Evolutionary conservation across 768 basidiomycete species (phyloP).

Genomic region (Mycena maculata): DNA sequence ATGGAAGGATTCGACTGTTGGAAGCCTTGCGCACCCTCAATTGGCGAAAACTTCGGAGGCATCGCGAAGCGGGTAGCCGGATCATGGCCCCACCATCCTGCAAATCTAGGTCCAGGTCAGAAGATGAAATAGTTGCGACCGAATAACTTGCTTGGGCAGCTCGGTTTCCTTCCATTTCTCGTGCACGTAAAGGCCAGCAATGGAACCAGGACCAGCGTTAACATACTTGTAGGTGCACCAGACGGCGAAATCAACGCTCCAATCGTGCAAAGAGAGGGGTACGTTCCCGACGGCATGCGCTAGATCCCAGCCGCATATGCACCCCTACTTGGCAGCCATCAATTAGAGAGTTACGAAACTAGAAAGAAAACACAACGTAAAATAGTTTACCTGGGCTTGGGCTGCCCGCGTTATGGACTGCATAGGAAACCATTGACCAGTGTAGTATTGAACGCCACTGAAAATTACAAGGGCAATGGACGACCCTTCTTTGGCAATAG

Average conservation of each 20-base stretch:
- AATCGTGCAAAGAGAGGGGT: conserved; percentile 87
- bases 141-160: conserved; percentile 68
- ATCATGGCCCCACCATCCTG: conserved; percentile 99
- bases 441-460: conserved; percentile 96
- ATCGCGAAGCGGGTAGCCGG: conserved; percentile 89
- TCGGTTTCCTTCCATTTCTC: conserved; percentile 78
- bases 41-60: conserved; percentile 85
- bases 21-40: conserved; percentile 92
- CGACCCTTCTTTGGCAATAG: conserved; percentile 76
- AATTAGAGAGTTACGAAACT: conserved; percentile 39
- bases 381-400: conserved; percentile 73
- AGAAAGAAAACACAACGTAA: conserved; percentile 35
- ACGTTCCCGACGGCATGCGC: conserved; percentile 98
- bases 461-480: conserved; percentile 92
- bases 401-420: conserved; percentile 84
- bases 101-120: conserved; percentile 63
- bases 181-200: conserved; percentile 93
- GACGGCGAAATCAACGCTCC: conserved; percentile 96
- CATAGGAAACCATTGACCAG: conserved; percentile 95
- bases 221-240: conserved; percentile 99
- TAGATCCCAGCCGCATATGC: conserved; percentile 95
- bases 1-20: conserved; percentile 96
- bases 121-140: conserved; percentile 28
- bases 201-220: conserved; percentile 96
- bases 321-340: conserved; percentile 67